These are phyloP conservation scores for Penicillium palitans DNA, from an alignment of 2,329 filamentous ascomycete genomes.

Conservation along the genomic window DNA sequence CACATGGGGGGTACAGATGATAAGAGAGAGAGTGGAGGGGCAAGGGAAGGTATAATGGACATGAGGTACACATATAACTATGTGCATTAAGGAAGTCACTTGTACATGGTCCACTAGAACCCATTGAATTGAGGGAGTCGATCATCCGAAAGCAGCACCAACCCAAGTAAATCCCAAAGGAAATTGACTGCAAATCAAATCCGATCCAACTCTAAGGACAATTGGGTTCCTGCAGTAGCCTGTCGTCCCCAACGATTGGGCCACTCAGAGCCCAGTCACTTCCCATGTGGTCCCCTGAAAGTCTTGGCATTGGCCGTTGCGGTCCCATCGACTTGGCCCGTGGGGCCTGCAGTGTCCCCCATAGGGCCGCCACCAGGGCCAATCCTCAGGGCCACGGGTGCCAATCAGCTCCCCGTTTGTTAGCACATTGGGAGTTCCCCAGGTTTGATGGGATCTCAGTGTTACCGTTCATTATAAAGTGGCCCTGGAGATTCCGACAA, in stretches of 20 bases:
- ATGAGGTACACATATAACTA: not conserved
- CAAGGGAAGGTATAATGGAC: slow-evolving; percentile 12
- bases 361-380: not conserved
- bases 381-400: not conserved
- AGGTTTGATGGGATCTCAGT: slow-evolving; percentile 15
- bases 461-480: not conserved
- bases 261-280: slow-evolving; percentile 17
- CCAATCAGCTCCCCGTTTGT: slow-evolving; percentile 19
- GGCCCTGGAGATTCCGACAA: not conserved
- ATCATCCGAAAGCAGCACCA: not conserved
- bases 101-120: not conserved
- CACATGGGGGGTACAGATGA: slow-evolving; percentile 34
- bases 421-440: slow-evolving; percentile 21
- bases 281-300: slow-evolving; percentile 17
- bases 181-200: not conserved
- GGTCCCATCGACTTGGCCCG: slow-evolving; percentile 12
- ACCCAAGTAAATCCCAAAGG: not conserved
- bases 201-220: slow-evolving; percentile 24
- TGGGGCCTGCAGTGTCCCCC: not conserved
- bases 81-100: not conserved
- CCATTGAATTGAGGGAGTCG: not conserved
- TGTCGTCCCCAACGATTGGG: not conserved
- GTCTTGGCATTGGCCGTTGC: slow-evolving; percentile 15
- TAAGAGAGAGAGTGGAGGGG: slow-evolving; percentile 6
- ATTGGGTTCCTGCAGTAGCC: slow-evolving; percentile 23